Evolutionary conservation across 2,329 filamentous ascomycete species (phyloP).

Genomic region (Alternaria sp.): DNA sequence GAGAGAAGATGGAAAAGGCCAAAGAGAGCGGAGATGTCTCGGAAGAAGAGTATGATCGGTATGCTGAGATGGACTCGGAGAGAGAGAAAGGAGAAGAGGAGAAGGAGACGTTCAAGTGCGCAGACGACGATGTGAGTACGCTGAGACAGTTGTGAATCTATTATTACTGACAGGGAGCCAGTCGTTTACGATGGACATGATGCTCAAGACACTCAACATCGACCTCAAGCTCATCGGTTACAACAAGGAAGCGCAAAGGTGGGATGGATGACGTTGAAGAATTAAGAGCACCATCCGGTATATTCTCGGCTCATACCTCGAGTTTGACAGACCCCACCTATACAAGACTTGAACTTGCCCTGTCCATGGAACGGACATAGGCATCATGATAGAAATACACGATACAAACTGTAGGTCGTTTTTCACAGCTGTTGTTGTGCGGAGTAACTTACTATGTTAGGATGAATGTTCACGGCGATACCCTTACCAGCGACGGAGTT

Average conservation of each 20-base stretch:
- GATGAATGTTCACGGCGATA: conserved; percentile 6
- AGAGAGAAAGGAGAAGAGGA: conserved; percentile 54
- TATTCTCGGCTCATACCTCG: not conserved
- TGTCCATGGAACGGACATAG: not conserved
- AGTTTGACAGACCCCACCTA: not conserved
- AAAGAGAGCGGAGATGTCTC: conserved; percentile 48
- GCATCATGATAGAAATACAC: not conserved
- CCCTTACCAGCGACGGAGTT: not conserved
- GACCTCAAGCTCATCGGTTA: conserved; percentile 70
- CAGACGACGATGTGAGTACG: conserved; percentile 51
- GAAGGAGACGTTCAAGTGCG: conserved; percentile 44
- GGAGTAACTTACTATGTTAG: not conserved
- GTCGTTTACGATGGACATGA: conserved; percentile 74
- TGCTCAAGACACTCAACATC: conserved; percentile 71
- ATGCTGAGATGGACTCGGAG: conserved; percentile 47
- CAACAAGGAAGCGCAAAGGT: conserved; percentile 64
- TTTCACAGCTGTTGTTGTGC: not conserved
- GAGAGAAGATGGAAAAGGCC: conserved; percentile 56
- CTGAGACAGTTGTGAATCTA: not conserved
- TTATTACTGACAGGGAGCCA: conserved; percentile 20
- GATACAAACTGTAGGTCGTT: not conserved
- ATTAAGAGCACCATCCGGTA: not conserved
- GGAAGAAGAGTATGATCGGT: conserved; percentile 59
- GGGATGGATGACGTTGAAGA: conserved; percentile 58
- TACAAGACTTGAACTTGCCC: not conserved